These are phyloP conservation scores for Chaetoceros tenuissimus DNA, from an alignment of 108 stramenopile genomes.

Conservation along the genomic window DNA sequence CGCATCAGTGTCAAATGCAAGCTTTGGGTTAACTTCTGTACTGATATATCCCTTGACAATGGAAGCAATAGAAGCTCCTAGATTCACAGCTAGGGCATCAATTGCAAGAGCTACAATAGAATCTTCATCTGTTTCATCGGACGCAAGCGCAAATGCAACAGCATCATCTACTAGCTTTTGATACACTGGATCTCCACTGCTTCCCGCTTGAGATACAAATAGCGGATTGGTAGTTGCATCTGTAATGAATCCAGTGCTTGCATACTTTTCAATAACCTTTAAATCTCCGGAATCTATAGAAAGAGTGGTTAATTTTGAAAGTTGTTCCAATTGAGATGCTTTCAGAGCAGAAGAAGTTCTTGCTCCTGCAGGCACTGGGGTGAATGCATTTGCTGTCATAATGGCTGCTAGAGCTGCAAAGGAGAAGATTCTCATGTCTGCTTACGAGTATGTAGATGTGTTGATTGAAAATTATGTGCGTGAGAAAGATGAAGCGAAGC, in stretches of 20 bases:
- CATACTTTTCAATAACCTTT: slow-evolving; percentile 58
- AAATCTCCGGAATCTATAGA: slow-evolving; percentile 85
- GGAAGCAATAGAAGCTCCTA: slow-evolving; percentile 78
- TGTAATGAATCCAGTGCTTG: slow-evolving; percentile 65
- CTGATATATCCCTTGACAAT: slow-evolving; percentile 90
- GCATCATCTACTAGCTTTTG: slow-evolving; percentile 68
- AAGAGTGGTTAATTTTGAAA: slow-evolving; percentile 68
- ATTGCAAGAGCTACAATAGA: slow-evolving; percentile 55
- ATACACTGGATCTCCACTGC: slow-evolving; percentile 68
- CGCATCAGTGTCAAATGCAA: slow-evolving; percentile 86
- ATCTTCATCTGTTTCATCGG: slow-evolving; percentile 20
- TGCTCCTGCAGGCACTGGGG: neutral
- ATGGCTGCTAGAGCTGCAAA: neutral
- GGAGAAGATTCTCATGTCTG: neutral
- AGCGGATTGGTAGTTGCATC: slow-evolving; percentile 93
- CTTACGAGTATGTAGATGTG: no score
- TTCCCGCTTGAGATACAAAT: slow-evolving; percentile 76
- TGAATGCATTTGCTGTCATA: neutral
- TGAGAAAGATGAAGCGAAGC: no score
- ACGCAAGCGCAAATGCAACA: slow-evolving; percentile 57
- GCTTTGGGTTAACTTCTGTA: slow-evolving; percentile 95
- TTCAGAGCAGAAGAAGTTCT: slow-evolving; percentile 11
- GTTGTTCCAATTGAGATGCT: slow-evolving; percentile 48
- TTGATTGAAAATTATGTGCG: no score
- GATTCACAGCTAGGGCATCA: slow-evolving; percentile 92